These are phyloP conservation scores for Arbutus unedo DNA, from an alignment of 148 eudicot species.

Conservation along the genomic window DNA sequence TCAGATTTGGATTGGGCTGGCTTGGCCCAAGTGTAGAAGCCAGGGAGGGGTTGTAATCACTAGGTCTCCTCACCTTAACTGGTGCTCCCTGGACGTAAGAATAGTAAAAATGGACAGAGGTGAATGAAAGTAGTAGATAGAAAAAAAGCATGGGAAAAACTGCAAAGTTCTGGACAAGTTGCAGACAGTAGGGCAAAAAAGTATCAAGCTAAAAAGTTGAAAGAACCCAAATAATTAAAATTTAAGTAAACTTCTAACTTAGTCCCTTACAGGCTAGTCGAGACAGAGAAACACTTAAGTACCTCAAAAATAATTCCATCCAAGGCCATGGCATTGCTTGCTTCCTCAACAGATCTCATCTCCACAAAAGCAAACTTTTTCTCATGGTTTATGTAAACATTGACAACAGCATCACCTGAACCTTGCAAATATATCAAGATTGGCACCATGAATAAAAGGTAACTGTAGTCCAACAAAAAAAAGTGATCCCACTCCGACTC, in stretches of 20 bases:
- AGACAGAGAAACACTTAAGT: background rate
- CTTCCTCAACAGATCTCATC: constrained; percentile 89
- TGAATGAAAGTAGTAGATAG: too few species aligned
- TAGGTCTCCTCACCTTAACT: constrained; percentile 94
- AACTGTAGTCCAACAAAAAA: background rate
- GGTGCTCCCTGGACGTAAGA: constrained; percentile 58
- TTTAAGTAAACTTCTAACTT: background rate
- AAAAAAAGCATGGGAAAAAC: too few species aligned
- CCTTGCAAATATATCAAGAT: background rate
- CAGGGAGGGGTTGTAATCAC: constrained; percentile 90
- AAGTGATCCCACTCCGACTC: constrained; percentile 4
- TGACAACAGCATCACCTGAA: constrained; percentile 89
- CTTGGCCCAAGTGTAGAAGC: constrained; percentile 98
- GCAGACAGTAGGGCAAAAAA: too few species aligned
- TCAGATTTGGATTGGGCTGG: constrained; percentile 83
- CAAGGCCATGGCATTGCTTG: constrained; percentile 83
- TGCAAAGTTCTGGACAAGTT: background rate
- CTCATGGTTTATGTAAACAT: constrained; percentile 89
- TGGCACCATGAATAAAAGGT: too few species aligned
- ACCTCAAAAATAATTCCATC: constrained; percentile 78
- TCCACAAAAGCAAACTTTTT: constrained; percentile 91
- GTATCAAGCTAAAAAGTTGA: background rate
- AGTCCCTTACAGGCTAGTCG: background rate
- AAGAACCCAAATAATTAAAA: background rate
- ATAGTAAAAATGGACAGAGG: too few species aligned